Percentiles rank a stretch among this genome's conserved stretches.
These are phyloP conservation scores for Leptographium flavum DNA, from an alignment of 2,329 filamentous ascomycete species.

Conservation along the genomic window DNA sequence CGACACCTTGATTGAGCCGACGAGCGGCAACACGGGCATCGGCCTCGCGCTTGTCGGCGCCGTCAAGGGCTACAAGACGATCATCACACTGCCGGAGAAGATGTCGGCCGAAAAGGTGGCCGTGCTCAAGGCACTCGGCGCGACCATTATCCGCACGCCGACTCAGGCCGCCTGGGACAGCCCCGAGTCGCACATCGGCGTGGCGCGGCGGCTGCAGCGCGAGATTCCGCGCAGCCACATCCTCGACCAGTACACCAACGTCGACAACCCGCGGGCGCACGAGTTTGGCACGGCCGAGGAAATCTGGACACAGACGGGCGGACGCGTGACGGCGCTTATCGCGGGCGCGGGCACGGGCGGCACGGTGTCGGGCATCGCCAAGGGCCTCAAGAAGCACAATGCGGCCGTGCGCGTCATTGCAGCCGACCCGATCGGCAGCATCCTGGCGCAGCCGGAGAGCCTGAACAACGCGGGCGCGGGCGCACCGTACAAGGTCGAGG, in stretches of 20 bases:
- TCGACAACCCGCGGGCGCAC: slow-evolving; percentile 84
- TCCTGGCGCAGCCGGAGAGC: slow-evolving; percentile 65
- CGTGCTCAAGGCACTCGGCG: slow-evolving; percentile 81
- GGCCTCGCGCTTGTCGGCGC: slow-evolving; percentile 86
- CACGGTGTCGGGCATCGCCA: slow-evolving; percentile 81
- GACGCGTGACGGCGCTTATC: slow-evolving; percentile 68
- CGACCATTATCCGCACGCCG: slow-evolving; percentile 93
- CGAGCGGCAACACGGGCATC: slow-evolving; percentile 95
- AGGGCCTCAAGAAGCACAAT: slow-evolving; percentile 79
- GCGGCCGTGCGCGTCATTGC: slow-evolving; percentile 74
- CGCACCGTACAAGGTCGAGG: slow-evolving; percentile 91
- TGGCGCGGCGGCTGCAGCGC: slow-evolving; percentile 77
- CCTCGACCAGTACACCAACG: slow-evolving; percentile 87
- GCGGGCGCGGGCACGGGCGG: slow-evolving; percentile 92
- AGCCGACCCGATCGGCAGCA: slow-evolving; percentile 83
- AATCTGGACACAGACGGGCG: slow-evolving; percentile 82
- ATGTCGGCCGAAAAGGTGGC: slow-evolving; percentile 98
- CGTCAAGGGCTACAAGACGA: slow-evolving; percentile 95
- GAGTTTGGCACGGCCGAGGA: slow-evolving; percentile 91
- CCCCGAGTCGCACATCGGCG: slow-evolving; percentile 93
- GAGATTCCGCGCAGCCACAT: slow-evolving; percentile 97
- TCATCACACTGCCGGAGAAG: slow-evolving; percentile 97
- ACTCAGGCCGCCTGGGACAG: slow-evolving; percentile 91
- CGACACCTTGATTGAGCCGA: slow-evolving; percentile 94
- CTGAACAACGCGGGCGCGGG: slow-evolving; percentile 73